Evolutionary conservation across 257 asterid species (phyloP).

Genomic region (Nicotiana obtusifolia): DNA sequence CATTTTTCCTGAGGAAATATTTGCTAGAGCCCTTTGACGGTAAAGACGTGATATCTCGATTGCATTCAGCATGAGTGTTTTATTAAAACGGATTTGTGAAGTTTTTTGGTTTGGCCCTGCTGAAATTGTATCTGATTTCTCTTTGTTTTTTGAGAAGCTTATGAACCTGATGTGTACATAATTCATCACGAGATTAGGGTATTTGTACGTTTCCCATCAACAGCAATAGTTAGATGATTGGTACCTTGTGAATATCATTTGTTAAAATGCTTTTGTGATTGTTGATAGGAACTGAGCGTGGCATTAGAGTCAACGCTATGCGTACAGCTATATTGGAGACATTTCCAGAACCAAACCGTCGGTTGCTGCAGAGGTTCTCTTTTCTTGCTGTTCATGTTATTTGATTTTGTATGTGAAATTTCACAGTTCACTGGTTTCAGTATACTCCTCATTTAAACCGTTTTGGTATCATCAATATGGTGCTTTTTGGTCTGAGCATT

Average conservation of each 20-base stretch:
- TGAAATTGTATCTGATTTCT: not conserved
- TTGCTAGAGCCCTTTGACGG: not conserved
- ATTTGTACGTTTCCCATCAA: not conserved
- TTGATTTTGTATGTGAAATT: not conserved
- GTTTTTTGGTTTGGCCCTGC: not conserved
- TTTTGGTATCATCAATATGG: not conserved
- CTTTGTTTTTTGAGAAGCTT: not conserved
- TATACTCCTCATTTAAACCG: not conserved
- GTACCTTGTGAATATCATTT: not conserved
- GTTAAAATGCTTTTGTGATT: slow-evolving; percentile 15
- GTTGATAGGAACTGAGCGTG: slow-evolving; percentile 76
- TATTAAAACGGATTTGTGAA: not conserved
- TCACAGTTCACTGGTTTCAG: not conserved
- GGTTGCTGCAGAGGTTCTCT: slow-evolving; percentile 75
- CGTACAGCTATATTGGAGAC: slow-evolving; percentile 96
- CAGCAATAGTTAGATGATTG: not conserved
- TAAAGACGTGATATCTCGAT: not conserved
- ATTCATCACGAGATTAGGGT: not conserved
- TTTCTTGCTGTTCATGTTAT: slow-evolving; percentile 10
- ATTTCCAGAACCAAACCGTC: slow-evolving; percentile 98
- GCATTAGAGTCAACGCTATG: slow-evolving; percentile 69
- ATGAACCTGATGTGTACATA: not conserved
- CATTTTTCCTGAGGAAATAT: slow-evolving; percentile 1
- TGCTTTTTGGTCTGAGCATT: not conserved
- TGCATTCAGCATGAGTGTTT: not conserved